These are phyloP conservation scores for Coemansia sp. DNA, from an alignment of 192 early-diverging fungal genomes.

Conservation along the genomic window DNA sequence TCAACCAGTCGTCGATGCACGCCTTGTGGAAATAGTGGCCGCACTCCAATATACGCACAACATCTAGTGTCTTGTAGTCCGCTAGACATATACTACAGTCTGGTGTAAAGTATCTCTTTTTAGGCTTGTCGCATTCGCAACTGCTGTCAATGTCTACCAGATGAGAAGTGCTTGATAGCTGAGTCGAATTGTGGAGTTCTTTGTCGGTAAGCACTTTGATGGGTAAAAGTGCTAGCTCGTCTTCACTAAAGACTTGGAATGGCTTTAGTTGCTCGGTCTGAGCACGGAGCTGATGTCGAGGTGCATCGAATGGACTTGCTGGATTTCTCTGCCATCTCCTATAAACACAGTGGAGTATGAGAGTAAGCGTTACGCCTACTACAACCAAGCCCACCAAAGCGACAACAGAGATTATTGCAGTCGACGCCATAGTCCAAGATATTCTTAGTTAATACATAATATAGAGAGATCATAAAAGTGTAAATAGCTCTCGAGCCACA, in stretches of 20 bases:
- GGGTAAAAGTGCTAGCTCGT: constrained; percentile 8
- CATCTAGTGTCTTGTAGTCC: constrained; percentile 6
- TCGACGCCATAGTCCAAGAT: background rate
- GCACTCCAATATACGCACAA: constrained; percentile 35
- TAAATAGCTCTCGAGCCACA: background rate
- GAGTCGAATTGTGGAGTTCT: background rate
- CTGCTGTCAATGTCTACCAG: background rate
- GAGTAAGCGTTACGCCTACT: background rate
- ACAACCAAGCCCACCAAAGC: constrained; percentile 3
- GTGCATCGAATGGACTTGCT: background rate
- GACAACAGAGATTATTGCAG: background rate
- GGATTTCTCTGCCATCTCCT: constrained; percentile 1
- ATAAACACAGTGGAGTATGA: constrained; percentile 3
- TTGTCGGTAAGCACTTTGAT: constrained; percentile 7
- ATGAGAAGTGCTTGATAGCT: background rate
- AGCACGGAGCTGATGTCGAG: constrained; percentile 3
- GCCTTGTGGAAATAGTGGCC: constrained; percentile 59
- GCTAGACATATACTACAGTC: constrained; percentile 19
- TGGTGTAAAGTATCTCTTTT: constrained; percentile 13
- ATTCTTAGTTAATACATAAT: background rate
- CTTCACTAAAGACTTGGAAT: constrained; percentile 3
- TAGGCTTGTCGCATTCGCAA: background rate
- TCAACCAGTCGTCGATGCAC: constrained; percentile 59
- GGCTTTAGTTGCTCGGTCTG: constrained; percentile 6
- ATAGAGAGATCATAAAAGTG: background rate